Evolutionary conservation across 1,284 basidiomycete species (phyloP).

Genomic region (Austroboletus niveus): DNA sequence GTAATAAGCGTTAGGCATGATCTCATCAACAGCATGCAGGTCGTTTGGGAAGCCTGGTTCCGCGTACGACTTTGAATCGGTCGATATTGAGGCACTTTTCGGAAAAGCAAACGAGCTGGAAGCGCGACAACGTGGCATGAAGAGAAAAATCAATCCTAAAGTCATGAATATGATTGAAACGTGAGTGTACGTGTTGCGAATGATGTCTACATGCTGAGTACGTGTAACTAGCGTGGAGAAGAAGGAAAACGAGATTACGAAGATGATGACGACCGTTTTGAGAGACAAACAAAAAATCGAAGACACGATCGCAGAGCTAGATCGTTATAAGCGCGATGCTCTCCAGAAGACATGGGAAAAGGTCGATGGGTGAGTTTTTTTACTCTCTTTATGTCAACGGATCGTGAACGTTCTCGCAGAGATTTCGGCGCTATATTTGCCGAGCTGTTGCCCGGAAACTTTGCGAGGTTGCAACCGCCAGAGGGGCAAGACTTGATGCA

Average conservation of each 20-base stretch:
- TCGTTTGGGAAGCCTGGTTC: slow-evolving; percentile 82
- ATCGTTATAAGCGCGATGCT: slow-evolving; percentile 92
- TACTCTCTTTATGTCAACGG: background rate
- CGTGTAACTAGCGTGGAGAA: slow-evolving; percentile 79
- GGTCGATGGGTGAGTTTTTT: slow-evolving; percentile 73
- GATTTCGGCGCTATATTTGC: slow-evolving; percentile 98
- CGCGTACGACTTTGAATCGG: slow-evolving; percentile 80
- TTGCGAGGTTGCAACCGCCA: slow-evolving; percentile 91
- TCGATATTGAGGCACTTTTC: slow-evolving; percentile 66
- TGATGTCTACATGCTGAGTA: background rate
- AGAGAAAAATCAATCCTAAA: slow-evolving; percentile 95
- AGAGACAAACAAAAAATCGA: slow-evolving; percentile 98
- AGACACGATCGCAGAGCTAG: slow-evolving; percentile 90
- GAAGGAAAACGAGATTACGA: slow-evolving; percentile 83
- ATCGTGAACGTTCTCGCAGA: slow-evolving; percentile 39
- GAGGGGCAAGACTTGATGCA: slow-evolving; percentile 93
- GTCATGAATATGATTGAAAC: slow-evolving; percentile 96
- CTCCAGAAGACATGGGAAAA: slow-evolving; percentile 95
- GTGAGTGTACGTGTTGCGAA: slow-evolving; percentile 44
- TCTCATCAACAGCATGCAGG: slow-evolving; percentile 35
- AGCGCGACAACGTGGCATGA: slow-evolving; percentile 81
- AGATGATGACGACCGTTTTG: slow-evolving; percentile 87
- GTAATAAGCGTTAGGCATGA: background rate
- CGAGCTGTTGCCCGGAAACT: slow-evolving; percentile 95
- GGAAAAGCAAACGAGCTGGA: slow-evolving; percentile 78